A percentile compares a stretch with the other conserved stretches of the same genome.
Evolutionary conservation across 768 basidiomycete species (phyloP).

Genomic region (Amanita pseudoporphyria): DNA sequence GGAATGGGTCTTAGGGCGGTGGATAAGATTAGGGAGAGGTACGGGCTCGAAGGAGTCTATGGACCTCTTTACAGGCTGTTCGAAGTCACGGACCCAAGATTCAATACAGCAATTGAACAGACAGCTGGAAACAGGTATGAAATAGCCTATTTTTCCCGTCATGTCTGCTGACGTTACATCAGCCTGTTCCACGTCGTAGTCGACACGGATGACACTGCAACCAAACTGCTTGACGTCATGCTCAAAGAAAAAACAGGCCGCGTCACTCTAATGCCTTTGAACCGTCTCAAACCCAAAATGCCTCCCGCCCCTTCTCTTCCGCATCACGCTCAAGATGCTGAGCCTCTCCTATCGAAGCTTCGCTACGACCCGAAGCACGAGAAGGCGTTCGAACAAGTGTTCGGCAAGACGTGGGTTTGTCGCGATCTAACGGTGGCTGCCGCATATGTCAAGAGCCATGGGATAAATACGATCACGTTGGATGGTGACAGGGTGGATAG

Average conservation of each 20-base stretch:
- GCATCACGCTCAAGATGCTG: slow-evolving; percentile 58
- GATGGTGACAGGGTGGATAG: slow-evolving; percentile 97
- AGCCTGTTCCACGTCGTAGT: slow-evolving; percentile 98
- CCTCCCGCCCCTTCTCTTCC: slow-evolving; percentile 38
- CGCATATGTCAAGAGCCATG: slow-evolving; percentile 89
- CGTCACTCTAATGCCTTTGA: slow-evolving; percentile 97
- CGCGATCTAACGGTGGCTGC: slow-evolving; percentile 87
- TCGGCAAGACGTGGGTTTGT: slow-evolving; percentile 95
- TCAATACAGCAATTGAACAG: slow-evolving; percentile 87
- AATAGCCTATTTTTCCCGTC: not conserved
- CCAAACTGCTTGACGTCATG: slow-evolving; percentile 89
- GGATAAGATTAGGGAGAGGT: slow-evolving; percentile 69
- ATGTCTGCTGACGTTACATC: slow-evolving; percentile 8
- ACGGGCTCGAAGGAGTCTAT: slow-evolving; percentile 75
- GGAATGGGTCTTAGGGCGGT: slow-evolving; percentile 82
- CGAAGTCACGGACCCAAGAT: slow-evolving; percentile 79
- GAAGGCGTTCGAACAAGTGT: slow-evolving; percentile 94
- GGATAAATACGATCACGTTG: slow-evolving; percentile 93
- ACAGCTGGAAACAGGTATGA: slow-evolving; percentile 89
- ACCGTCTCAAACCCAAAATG: slow-evolving; percentile 75
- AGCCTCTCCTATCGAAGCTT: slow-evolving; percentile 78
- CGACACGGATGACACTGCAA: slow-evolving; percentile 91
- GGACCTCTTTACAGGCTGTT: slow-evolving; percentile 93
- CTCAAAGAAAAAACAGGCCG: slow-evolving; percentile 87
- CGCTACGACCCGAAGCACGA: slow-evolving; percentile 58